Conservation (phyloP, 768 basidiomycete genomes). For the Gelatoporia subvermispora region DNA sequence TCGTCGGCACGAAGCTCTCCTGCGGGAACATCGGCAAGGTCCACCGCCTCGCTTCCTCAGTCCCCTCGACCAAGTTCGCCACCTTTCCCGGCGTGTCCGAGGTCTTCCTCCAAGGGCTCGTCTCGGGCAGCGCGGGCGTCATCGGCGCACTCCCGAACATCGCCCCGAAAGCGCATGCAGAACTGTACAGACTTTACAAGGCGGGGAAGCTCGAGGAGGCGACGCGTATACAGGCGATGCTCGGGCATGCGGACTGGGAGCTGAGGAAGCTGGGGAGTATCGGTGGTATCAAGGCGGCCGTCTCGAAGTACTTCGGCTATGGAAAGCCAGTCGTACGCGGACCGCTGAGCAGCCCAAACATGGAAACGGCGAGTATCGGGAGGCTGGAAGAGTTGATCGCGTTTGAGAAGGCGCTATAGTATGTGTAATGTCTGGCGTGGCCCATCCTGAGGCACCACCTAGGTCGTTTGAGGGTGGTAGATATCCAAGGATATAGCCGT, state of each 20-base stretch:
- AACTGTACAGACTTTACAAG: constrained; percentile 43
- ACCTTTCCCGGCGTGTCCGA: constrained; percentile 78
- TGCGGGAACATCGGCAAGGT: constrained; percentile 85
- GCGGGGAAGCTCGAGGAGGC: constrained; percentile 56
- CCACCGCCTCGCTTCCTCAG: constrained; percentile 62
- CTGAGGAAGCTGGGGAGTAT: constrained; percentile 60
- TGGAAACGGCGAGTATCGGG: constrained; percentile 11
- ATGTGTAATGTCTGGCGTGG: no score
- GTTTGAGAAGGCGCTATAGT: constrained; percentile 25
- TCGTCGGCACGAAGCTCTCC: constrained; percentile 81
- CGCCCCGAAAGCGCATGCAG: constrained; percentile 50
- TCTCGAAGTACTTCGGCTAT: constrained; percentile 62
- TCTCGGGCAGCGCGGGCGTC: constrained; percentile 37
- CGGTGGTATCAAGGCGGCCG: constrained; percentile 59
- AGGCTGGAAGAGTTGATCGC: constrained; percentile 25
- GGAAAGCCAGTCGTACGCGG: constrained; percentile 35
- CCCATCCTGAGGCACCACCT: no score
- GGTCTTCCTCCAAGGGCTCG: constrained; percentile 45
- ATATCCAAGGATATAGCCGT: no score
- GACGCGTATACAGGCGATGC: constrained; percentile 51
- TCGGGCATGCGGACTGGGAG: constrained; percentile 68
- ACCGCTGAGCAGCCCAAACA: constrained; percentile 20
- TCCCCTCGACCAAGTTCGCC: constrained; percentile 50
- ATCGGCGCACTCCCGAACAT: constrained; percentile 38
- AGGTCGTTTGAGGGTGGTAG: no score